Evolutionary conservation across 805 yeast species (phyloP), one percentile per base, ranked within the genome.

Genomic region (Ogataea pini): DNA sequence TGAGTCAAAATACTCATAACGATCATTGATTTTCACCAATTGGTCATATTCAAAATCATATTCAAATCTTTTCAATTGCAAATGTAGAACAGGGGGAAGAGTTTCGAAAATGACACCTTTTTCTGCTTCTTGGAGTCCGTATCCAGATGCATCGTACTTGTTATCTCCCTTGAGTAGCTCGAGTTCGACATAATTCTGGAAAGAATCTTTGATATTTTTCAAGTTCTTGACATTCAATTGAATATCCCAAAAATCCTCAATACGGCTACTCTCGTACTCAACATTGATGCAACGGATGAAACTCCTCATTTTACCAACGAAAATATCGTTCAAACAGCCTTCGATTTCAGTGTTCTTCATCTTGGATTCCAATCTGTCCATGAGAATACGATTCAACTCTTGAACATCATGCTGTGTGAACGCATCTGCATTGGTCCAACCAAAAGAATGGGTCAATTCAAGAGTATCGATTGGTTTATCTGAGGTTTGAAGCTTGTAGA

Each of bases 361-460:
- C 44, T 88, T 86, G 3, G 82, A 75, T 65, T 94, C 99, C 37
- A 94, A 75, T 55, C 85, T 82, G 67, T 94, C 99, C 97, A 94
- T 92, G 62, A 94, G 75, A 32, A 94, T 90, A 58, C 99, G 83
- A 64, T 91, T 90, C 64, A 94, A 75, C 67, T 94, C 99, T 65
- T 94, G 99, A 13, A 94, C 97, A 65, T 94, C 99, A 68, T 94
- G 98, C 69, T 94, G 99, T 2, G 96, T 88, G 67, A 94, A 94
- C 0, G 97, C 96, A 57, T 94, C 99, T 5, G 85, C 84, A 8
- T 88, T 78, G 63, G 90, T 96, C 99, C 99, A 94, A 7, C 99
- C 99, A 74, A 94, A 94, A 0, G 97, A 85, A 50, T 82, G 80
- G 0, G 99, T 94, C 45, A 94, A 74, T 62, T 89, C 96, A 52